A percentile compares a stretch with the other conserved stretches of the same genome.
These are phyloP conservation scores for Paramecium caudatum DNA, from an alignment of 73 alveolate species.

Conservation along the genomic window DNA sequence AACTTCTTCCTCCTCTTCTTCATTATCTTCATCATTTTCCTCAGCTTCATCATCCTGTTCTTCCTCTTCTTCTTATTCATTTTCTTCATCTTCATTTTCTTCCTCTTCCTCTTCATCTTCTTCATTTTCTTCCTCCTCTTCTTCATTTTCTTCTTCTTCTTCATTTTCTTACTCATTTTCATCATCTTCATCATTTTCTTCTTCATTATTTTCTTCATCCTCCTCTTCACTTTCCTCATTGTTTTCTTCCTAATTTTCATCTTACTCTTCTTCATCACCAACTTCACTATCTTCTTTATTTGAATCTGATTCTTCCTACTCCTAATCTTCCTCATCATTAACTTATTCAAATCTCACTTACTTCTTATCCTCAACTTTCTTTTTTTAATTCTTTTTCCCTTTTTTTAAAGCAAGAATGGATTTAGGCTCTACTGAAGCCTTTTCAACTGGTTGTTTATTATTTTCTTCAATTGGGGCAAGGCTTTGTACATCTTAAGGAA, in stretches of 20 bases:
- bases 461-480: background rate
- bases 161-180: background rate
- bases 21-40: too few species aligned
- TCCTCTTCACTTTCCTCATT: background rate
- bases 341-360: background rate
- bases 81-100: background rate
- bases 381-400: background rate
- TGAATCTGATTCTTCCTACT: background rate
- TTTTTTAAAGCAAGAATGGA: slow-evolving; percentile 3
- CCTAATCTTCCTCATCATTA: background rate
- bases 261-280: background rate
- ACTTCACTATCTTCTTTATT: background rate
- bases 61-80: background rate
- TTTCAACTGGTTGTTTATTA: background rate
- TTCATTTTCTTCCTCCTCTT: background rate
- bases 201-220: background rate
- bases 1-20: too few species aligned
- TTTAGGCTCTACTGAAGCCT: background rate
- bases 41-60: too few species aligned
- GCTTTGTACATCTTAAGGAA: slow-evolving; percentile 8
- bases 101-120: background rate
- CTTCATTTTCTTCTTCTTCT: background rate
- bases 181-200: background rate
- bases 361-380: background rate
- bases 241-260: background rate